Evolutionary conservation across 352 stramenopile species (phyloP).

Genomic region (Phytophthora nicotianae): DNA sequence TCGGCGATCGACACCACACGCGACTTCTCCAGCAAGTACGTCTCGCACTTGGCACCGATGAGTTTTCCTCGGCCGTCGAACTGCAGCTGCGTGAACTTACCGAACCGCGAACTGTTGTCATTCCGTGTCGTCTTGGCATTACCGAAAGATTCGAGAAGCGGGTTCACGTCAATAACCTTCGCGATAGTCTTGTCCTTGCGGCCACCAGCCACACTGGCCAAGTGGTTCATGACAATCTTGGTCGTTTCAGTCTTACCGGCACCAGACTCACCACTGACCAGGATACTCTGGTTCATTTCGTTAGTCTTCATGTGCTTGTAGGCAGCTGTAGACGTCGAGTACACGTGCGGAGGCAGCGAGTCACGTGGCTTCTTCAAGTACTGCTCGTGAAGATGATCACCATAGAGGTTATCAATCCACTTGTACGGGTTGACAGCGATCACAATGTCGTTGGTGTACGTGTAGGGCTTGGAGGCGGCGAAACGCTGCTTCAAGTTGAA

Average conservation of each 20-base stretch:
- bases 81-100: conserved; percentile 92
- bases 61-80: conserved; percentile 82
- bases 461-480: conserved; percentile 94
- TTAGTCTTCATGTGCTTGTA: conserved; percentile 86
- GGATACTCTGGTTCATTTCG: conserved; percentile 86
- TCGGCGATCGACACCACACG: conserved; percentile 94
- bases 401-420: conserved; percentile 92
- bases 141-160: conserved; percentile 93
- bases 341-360: conserved; percentile 78
- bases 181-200: conserved; percentile 90
- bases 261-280: conserved; percentile 88
- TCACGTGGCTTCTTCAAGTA: conserved; percentile 83
- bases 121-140: conserved; percentile 95
- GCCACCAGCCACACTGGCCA: conserved; percentile 81
- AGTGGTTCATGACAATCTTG: conserved; percentile 94
- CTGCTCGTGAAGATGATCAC: conserved; percentile 83
- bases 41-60: conserved; percentile 90
- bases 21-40: conserved; percentile 97
- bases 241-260: conserved; percentile 97
- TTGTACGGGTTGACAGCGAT: conserved; percentile 98
- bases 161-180: conserved; percentile 92
- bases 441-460: conserved; percentile 98
- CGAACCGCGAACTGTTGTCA: conserved; percentile 92
- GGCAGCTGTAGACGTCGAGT: conserved; percentile 83
- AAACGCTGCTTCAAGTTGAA: conserved; percentile 94